Base-by-base conservation (phyloP, 768 basidiomycete genomes). In the Suillus occidentalis region DNA sequence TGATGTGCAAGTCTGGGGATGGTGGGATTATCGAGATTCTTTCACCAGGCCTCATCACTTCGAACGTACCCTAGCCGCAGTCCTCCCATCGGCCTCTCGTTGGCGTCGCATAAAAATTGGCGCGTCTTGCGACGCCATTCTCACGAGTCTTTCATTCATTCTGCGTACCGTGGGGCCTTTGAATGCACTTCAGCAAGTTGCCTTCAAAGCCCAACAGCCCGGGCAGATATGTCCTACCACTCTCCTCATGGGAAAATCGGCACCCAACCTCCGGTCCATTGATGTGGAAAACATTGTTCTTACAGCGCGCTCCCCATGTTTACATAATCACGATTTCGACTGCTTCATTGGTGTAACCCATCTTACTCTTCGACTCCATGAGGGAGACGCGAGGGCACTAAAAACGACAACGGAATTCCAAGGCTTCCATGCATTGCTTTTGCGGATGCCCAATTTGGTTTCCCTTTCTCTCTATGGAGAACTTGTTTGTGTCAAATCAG, bases 21-120 rank as follows among this genome's bases (percentile, higher is more conserved):
- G 74, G 74, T 72, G 65, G 57, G 75, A 75, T 45, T 75, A 74
- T 57, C 65, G 65, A n/a, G 73, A 75, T 5, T 76, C 73, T 28
- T 59, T 59, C 58, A 59, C 40, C 18, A 59, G 58, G 40, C 58
- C 58, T 47, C 74, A 76, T 56, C 65, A 71, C 8, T 75, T 75
- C 52, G 75, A 76, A 42, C 47, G 59, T 36, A 71, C 69, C 43
- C 64, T 75, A 25, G 72, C 72, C 60, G 63, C 56, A 47, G 68
- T 75, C 53, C 72, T 75, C 14, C 70, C 71, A 25, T 75, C 73
- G 36, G 60, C 63, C 9, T 64, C 66, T 39, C 72, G 73, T 13
- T 75, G 74, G 74, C 75, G 73, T 53, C 70, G 71, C 58, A 61
- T 75, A 31, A 69, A 68, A 22, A 66, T 75, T n/a, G 67, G 68